Base-by-base conservation (phyloP, 139 green algal species). In the Tetraselmis striata region DNA sequence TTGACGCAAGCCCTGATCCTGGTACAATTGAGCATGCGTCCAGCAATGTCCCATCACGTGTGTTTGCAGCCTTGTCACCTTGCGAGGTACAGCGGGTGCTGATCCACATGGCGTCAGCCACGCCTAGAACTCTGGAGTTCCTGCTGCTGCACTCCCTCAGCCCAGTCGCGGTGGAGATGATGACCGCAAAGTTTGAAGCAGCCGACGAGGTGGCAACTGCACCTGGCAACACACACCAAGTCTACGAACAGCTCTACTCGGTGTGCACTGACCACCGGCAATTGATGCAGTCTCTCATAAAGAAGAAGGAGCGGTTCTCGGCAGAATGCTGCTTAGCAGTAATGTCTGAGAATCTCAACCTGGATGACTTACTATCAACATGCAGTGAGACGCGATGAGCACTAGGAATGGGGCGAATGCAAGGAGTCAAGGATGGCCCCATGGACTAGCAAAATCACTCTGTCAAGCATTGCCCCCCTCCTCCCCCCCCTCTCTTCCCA, bases 1-100 rank as follows among this genome's bases (percentile, higher is more conserved):
- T 29, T 87, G 75, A 59, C 80, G 29, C 29, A 77, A 1, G 81
- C 81, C 32, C 32, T 87, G 83, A 29, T 82, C 59, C n/a, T 32
- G 2, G 74, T n/a, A n/a, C n/a, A n/a, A n/a, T n/a, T n/a, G n/a
- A n/a, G n/a, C n/a, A n/a, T n/a, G n/a, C n/a, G n/a, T n/a, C n/a
- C n/a, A n/a, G n/a, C n/a, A n/a, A n/a, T 83, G 59, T 32, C 30
- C 24, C 23, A 28, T 31, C 59, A 27, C 59, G 28, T 30, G 77
- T 85, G 30, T 2, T 59, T n/a, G 59, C 77, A 75, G 80, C 77
- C 0, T 30, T 83, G 45, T 28, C 18, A 1, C 31, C 1, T 28
- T 31, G 30, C 5, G 59, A 82, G 24, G 76, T 27, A 23, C 58
- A 77, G n/a, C n/a, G 77, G 78, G 59, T 32, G 31, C 29, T 81